These are phyloP conservation scores for Jaapia argillacea DNA, from an alignment of 768 basidiomycete species.

Conservation along the genomic window DNA sequence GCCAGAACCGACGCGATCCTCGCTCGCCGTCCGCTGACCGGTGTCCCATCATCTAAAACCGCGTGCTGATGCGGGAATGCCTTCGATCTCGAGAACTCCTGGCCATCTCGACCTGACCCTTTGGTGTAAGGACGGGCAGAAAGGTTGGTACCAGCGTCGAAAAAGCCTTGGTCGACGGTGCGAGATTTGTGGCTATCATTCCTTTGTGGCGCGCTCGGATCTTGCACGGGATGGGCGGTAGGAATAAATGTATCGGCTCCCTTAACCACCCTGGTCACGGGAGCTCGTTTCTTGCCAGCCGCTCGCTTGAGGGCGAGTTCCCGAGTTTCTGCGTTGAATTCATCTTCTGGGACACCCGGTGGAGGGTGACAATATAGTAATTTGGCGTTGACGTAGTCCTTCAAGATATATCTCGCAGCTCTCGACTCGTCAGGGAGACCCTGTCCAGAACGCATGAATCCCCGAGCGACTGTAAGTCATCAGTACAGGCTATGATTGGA, in stretches of 20 bases:
- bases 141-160: conserved; percentile 42
- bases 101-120: conserved; percentile 44
- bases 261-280: conserved; percentile 77
- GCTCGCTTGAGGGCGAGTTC: conserved; percentile 47
- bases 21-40: conserved; percentile 33
- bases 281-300: conserved; percentile 80
- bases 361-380: conserved; percentile 87
- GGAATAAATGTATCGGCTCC: conserved; percentile 75
- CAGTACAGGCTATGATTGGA: conserved; percentile 7
- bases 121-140: conserved; percentile 57
- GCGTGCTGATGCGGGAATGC: conserved; percentile 80
- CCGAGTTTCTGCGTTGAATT: conserved; percentile 70
- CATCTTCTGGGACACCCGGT: conserved; percentile 51
- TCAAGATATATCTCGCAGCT: conserved; percentile 84
- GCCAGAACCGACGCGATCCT: conserved; percentile 33
- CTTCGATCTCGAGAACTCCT: conserved; percentile 51
- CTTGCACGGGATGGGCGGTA: not conserved
- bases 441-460: conserved; percentile 87
- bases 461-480: conserved; percentile 68
- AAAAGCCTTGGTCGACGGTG: conserved; percentile 79
- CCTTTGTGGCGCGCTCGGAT: not conserved
- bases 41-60: conserved; percentile 72
- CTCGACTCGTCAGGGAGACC: conserved; percentile 97
- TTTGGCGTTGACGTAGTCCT: conserved; percentile 95
- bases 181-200: conserved; percentile 40